Base-by-base conservation (phyloP, 106 monocot genomes). In the Apostasia ramifera region DNA sequence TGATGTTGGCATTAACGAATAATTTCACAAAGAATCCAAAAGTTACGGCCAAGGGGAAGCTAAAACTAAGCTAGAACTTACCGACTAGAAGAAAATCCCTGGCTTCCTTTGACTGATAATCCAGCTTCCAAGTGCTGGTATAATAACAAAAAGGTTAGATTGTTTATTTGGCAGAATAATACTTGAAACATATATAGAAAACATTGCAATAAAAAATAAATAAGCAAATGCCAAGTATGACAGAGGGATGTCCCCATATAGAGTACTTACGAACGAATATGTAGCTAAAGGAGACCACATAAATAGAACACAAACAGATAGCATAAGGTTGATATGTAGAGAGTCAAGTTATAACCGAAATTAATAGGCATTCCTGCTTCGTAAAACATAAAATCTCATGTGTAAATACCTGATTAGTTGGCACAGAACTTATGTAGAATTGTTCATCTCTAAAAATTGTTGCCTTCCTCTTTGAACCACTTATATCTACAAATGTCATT, bases 351-450 rank as follows among this genome's bases (percentile, higher is more conserved):
- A 26, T 26, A 26, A 26, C 26, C 26, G 26, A 26, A 26, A 0
- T 26, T 26, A 26, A 26, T 26, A 26, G 26, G 0, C 26, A 26
- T 26, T 26, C 26, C 26, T 26, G 26, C 26, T 26, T 26, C 26
- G 26, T 26, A 26, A 26, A 26, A 26, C 26, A 26, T 26, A 26
- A 26, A 26, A 26, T 26, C 26, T 26, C 26, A 26, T 26, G 26
- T 26, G 26, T 26, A 26, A 26, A 54, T 87, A 97, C 95, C 63
- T 92, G 75, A 81, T 92, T 92, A 61, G 61, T 77, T 13, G 95
- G 95, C n/a, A 97, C 69, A 57, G 92, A 83, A 72, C 85, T 92
- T 69, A 97, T 92, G 67, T 84, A 97, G 72, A 65, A 85, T 40
- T 97, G 92, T 11, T 92, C 92, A 71, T 92, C 97, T 76, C 83